Percentiles rank a stretch among this genome's conserved stretches.
Evolutionary conservation across 192 early-diverging fungal genomes (phyloP).

Genomic region (Allomyces javanicus): DNA sequence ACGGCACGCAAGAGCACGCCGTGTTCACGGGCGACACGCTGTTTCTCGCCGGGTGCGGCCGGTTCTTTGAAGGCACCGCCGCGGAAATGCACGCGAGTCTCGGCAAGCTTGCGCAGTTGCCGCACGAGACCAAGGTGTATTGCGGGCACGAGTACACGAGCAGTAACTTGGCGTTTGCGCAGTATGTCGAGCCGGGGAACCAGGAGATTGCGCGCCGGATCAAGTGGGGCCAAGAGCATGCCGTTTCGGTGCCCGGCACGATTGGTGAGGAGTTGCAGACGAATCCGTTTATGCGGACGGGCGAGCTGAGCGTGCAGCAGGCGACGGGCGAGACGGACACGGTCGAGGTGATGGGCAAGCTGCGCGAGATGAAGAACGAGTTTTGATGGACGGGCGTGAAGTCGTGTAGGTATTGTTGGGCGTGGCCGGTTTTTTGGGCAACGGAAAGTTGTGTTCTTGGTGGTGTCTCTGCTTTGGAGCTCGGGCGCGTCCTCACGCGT

Average conservation of each 20-base stretch:
- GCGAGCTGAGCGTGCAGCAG: slow-evolving; percentile 27
- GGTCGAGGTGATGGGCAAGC: slow-evolving; percentile 48
- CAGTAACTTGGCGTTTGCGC: slow-evolving; percentile 6
- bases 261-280: slow-evolving; percentile 67
- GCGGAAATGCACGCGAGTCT: slow-evolving; percentile 69
- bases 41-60: slow-evolving; percentile 68
- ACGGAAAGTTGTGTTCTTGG: no score
- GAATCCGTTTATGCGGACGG: slow-evolving; percentile 69
- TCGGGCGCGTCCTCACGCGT: no score
- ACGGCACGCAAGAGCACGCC: slow-evolving; percentile 31
- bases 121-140: slow-evolving; percentile 63
- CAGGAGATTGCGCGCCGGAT: slow-evolving; percentile 36
- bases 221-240: slow-evolving; percentile 23
- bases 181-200: slow-evolving; percentile 12
- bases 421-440: no score
- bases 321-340: slow-evolving; percentile 37
- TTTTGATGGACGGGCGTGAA: slow-evolving; percentile 9
- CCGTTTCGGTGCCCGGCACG: slow-evolving; percentile 62
- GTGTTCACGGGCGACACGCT: slow-evolving; percentile 83
- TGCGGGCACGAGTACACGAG: slow-evolving; percentile 87
- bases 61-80: slow-evolving; percentile 82
- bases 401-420: no score
- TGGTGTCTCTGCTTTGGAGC: no score
- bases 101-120: slow-evolving; percentile 42
- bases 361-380: slow-evolving; percentile 66